Evolutionary conservation across 805 yeast genomes (phyloP), one percentile per base, ranked within the genome.

Genomic region (Sugiyamaella smithiae): DNA sequence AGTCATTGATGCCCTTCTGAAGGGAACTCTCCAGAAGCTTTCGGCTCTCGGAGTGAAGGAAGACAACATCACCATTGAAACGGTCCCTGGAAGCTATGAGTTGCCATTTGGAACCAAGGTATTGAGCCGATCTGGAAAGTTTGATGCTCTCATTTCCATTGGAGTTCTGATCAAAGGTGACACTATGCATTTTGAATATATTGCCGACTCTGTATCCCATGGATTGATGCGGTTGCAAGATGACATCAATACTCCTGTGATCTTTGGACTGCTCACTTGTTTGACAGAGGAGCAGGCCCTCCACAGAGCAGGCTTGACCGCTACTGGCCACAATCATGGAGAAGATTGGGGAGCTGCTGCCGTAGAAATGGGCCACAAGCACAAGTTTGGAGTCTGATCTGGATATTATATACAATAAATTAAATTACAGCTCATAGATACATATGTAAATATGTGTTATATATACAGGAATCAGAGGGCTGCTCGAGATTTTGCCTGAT

Each of bases 301-400:
- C 57, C 82, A 82, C 17, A 83, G 99, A 69, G 96, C 98, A 9
- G 99, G 98, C 22, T 71, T 91, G 53, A 67, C 74, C 33, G 69
- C 69, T 25, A 88, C 85, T 50, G 81, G 81, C 58, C 98, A 93
- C 68, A 91, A 91, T 73, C 99, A 93, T 63, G 99, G 99, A 56
- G 88, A 79, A 63, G 99, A 93, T 67, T 91, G 99, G 99, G 99
- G 96, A 58, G 90, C 95, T 29, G 97, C 97, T 47, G 99, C 99
- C 12, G 96, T 93, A 23, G 99, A 91, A 72, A 91, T 93, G 98
- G 84, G 68, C 11, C 42, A 52, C 51, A 69, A 69, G 60, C 45
- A 40, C 38, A 46, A 40, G 36, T 23, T 16, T 19, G 43, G 43
- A 11, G n/a, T 32, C 4, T 43, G 33, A 43, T 26, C 29, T 8